Evolutionary conservation across 306 rosid genomes (phyloP).

Genomic region (Prunus mume): DNA sequence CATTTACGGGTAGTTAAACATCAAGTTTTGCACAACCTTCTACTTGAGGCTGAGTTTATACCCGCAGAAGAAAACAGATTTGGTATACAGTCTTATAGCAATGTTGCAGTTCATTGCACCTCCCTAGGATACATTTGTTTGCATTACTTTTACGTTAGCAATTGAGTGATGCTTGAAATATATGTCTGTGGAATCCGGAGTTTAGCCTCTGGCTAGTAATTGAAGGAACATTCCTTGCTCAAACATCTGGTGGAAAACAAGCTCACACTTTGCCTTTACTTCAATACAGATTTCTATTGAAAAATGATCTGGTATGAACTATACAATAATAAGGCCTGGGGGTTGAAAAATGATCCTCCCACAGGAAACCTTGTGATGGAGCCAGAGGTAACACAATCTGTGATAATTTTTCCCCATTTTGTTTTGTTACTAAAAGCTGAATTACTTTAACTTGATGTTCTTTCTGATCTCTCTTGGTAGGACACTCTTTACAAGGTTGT

Average conservation of each 20-base stretch:
- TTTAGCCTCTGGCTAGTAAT: background rate
- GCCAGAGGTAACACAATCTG: constrained; percentile 59
- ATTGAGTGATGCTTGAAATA: background rate
- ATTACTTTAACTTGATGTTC: background rate
- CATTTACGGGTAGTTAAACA: background rate
- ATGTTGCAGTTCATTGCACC: background rate
- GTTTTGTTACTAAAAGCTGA: background rate
- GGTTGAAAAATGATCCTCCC: constrained; percentile 89
- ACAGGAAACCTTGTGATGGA: constrained; percentile 82
- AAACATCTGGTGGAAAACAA: background rate
- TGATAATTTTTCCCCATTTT: background rate
- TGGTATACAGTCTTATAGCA: background rate
- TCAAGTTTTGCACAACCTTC: background rate
- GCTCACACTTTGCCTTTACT: background rate
- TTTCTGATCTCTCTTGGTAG: constrained; percentile 29
- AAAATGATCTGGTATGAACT: constrained; percentile 89
- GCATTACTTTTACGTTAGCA: background rate
- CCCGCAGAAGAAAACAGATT: background rate
- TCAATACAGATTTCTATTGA: background rate
- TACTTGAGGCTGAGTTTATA: background rate
- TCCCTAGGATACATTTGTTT: background rate
- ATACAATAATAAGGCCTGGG: constrained; percentile 98
- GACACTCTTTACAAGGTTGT: too few relatives aligned
- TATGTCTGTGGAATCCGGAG: background rate
- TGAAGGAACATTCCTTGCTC: background rate